Conservation (phyloP, 1,139 yeast species). For the Suhomyces anneliseae region DNA sequence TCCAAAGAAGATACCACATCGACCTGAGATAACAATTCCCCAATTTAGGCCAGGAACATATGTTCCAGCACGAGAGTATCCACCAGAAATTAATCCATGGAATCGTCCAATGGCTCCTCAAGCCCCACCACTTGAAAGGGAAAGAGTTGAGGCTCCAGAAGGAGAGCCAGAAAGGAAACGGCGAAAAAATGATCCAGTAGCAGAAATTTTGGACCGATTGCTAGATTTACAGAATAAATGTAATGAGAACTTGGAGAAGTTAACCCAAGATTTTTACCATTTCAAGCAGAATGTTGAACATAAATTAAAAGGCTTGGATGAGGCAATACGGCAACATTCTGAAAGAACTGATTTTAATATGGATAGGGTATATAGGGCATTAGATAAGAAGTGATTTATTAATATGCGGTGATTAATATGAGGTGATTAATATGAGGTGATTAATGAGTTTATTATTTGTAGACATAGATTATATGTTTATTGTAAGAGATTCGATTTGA, state of each 20-base stretch:
- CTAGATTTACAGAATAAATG: constrained; percentile 10
- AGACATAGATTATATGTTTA: no score
- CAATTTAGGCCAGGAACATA: not conserved
- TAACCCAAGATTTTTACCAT: constrained; percentile 12
- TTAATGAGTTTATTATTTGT: no score
- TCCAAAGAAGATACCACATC: not conserved
- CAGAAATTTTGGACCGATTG: constrained; percentile 5
- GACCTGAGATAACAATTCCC: not conserved
- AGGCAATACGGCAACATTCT: constrained; percentile 7
- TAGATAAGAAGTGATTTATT: not conserved
- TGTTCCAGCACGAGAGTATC: not conserved
- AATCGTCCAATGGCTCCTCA: no score
- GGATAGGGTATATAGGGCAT: constrained; percentile 8
- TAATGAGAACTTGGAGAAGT: constrained; percentile 7
- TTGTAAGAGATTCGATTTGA: no score
- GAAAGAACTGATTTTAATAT: constrained; percentile 9
- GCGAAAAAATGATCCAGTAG: no score
- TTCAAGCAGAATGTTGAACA: constrained; percentile 11
- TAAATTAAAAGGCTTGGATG: constrained; percentile 8
- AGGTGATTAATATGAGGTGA: no score
- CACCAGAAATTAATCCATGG: not conserved
- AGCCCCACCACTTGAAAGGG: no score
- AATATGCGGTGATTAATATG: no score
- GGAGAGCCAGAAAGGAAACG: no score
- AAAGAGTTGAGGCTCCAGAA: no score